Evolutionary conservation across 2,329 filamentous ascomycete species (phyloP).

Genomic region (Penicillium sp.): DNA sequence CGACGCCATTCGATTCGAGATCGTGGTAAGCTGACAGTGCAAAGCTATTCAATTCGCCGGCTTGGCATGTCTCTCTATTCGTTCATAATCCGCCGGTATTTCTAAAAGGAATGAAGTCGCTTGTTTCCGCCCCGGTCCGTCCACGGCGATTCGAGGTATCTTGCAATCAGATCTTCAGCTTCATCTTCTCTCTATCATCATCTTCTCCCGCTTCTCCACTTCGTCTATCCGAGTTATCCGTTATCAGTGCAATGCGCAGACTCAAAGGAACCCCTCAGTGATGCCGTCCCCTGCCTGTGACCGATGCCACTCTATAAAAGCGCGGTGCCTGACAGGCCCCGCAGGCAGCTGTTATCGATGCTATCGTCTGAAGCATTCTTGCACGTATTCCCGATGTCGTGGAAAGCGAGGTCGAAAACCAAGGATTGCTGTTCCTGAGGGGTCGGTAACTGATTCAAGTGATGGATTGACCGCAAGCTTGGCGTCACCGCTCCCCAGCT

Average conservation of each 20-base stretch:
- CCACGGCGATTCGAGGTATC: not conserved
- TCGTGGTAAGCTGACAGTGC: not conserved
- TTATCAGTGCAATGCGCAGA: not conserved
- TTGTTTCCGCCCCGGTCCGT: not conserved
- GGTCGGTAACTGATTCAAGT: not conserved
- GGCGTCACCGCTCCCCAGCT: not conserved
- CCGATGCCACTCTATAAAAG: conserved; percentile 1
- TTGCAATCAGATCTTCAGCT: not conserved
- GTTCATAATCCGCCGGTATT: not conserved
- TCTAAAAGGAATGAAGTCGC: not conserved
- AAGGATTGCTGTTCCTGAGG: not conserved
- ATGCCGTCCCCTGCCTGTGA: conserved; percentile 2
- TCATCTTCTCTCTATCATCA: not conserved
- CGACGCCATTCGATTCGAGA: not conserved
- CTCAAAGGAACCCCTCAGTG: not conserved
- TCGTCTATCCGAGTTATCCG: not conserved
- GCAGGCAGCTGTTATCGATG: conserved; percentile 1
- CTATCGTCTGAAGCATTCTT: conserved; percentile 1
- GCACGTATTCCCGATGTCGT: conserved; percentile 1
- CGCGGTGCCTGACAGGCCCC: not conserved
- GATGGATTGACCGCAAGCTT: not conserved
- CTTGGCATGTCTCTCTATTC: not conserved
- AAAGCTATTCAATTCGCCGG: conserved; percentile 1
- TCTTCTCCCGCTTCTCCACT: not conserved
- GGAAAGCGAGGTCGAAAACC: conserved; percentile 3